A percentile compares a stretch with the other conserved stretches of the same genome.
These are phyloP conservation scores for Ruellia speciosa DNA, from an alignment of 305 asterid species.

Conservation along the genomic window DNA sequence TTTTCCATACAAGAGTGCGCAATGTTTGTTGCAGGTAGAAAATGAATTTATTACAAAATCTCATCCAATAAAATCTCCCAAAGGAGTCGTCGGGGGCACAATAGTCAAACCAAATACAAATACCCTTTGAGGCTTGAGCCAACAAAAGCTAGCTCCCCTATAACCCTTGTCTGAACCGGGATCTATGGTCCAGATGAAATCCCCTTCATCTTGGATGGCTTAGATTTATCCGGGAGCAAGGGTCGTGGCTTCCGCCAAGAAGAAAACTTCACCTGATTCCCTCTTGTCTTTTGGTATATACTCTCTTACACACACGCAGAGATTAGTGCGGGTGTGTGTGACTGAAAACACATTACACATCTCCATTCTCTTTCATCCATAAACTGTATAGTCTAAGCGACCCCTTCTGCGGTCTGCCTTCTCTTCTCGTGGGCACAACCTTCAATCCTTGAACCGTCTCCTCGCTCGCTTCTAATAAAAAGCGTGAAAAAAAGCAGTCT, in stretches of 20 bases:
- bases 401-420: slow-evolving; percentile 23
- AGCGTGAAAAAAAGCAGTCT: neutral
- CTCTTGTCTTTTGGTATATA: neutral
- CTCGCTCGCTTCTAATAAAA: neutral
- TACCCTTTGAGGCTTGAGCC: too few species aligned
- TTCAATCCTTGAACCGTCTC: neutral
- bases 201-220: neutral
- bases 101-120: too few species aligned
- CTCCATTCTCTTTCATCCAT: slow-evolving; percentile 32
- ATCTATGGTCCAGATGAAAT: neutral
- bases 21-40: too few species aligned
- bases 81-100: too few species aligned
- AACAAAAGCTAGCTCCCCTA: too few species aligned
- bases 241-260: neutral
- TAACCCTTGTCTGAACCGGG: too few species aligned
- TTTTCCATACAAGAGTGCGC: too few species aligned
- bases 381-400: slow-evolving; percentile 24
- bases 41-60: too few species aligned
- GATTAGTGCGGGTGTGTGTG: slow-evolving; percentile 4
- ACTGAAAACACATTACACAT: slow-evolving; percentile 12
- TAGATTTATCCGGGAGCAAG: neutral
- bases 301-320: neutral
- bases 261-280: neutral
- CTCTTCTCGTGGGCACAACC: slow-evolving; percentile 16
- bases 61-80: too few species aligned